Evolutionary conservation across 192 early-diverging fungal species (phyloP), one percentile per base, ranked within the genome.

Genomic region (Kickxella alabastrina): DNA sequence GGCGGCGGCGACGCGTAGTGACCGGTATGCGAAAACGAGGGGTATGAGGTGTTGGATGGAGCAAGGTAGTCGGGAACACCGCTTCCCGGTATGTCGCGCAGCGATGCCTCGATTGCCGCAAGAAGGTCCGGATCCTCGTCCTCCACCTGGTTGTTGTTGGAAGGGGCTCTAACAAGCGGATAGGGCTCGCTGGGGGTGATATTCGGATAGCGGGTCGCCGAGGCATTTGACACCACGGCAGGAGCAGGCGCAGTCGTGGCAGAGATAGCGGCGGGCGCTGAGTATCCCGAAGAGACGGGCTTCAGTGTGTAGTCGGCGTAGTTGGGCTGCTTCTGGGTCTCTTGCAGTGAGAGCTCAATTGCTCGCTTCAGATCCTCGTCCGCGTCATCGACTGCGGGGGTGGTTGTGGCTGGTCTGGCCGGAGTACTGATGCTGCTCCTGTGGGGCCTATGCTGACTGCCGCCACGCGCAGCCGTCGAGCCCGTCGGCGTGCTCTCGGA

Each of bases 361-460:
- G 96, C 96, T 19, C 82, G 85, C 63, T 86, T 90, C 37, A 99
- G 57, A 58, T 99, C 95, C 19, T 84, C 92, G 49, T 99, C 93
- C 13, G 92, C 87, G 4, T 85, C 77, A n/a, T 72, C 79, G 12
- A 73, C 57, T 28, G 51, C 43, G 35, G 55, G 43, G 8, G 60
- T 49, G 1, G 50, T 15, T 14, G 25, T 38, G 44, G 32, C 29
- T 31, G 17, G 52, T 59, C 50, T 15, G 48, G 26, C 4, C 34
- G 49, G 34, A 10, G 19, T 37, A 6, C 9, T 4, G 3, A 38
- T 14, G 19, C 51, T 52, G 1, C 14, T 22, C 8, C 51, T 40
- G 19, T 43, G 22, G 17, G 59, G 53, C 6, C 31, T 32, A 32
- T 6, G 6, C 12, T 32, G 31, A 12, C 31, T 36, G 31, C 24